Evolutionary conservation across 2,329 filamentous ascomycete species (phyloP).

Genomic region (Fusarium sp.): DNA sequence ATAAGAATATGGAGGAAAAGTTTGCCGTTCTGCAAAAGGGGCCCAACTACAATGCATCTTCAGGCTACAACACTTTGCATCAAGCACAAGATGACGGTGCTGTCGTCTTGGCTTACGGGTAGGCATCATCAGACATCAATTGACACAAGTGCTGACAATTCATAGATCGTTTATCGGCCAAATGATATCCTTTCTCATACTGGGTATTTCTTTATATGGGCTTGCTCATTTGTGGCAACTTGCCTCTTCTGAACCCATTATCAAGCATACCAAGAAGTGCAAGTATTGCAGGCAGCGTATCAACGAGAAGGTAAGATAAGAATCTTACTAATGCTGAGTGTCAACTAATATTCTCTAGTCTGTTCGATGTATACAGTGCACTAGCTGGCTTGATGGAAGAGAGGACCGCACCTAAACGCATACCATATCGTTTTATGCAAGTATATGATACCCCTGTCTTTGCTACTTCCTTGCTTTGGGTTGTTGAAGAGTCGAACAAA

Average conservation of each 20-base stretch:
- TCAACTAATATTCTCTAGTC: slow-evolving; percentile 49
- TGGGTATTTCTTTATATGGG: slow-evolving; percentile 73
- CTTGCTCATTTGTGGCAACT: slow-evolving; percentile 72
- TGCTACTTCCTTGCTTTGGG: background rate
- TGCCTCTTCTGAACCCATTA: slow-evolving; percentile 72
- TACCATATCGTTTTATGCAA: background rate
- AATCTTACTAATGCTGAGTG: too few relatives aligned
- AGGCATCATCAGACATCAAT: slow-evolving; percentile 23
- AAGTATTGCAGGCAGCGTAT: slow-evolving; percentile 73
- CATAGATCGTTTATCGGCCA: slow-evolving; percentile 70
- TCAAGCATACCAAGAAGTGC: slow-evolving; percentile 77
- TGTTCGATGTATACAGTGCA: slow-evolving; percentile 60
- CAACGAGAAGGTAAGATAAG: slow-evolving; percentile 66
- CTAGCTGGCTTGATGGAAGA: slow-evolving; percentile 63
- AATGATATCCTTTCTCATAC: slow-evolving; percentile 71
- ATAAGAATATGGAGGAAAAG: slow-evolving; percentile 78
- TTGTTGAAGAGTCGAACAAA: background rate
- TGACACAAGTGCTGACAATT: background rate
- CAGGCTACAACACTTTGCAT: slow-evolving; percentile 75
- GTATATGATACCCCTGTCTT: slow-evolving; percentile 22
- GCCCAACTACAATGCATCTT: slow-evolving; percentile 60
- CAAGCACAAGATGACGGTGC: slow-evolving; percentile 78
- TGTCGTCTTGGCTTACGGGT: slow-evolving; percentile 78
- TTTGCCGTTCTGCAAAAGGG: slow-evolving; percentile 73
- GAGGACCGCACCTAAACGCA: slow-evolving; percentile 52